Base-by-base conservation (phyloP, 208 protist genomes). In the Trypanosoma scelopori region DNA sequence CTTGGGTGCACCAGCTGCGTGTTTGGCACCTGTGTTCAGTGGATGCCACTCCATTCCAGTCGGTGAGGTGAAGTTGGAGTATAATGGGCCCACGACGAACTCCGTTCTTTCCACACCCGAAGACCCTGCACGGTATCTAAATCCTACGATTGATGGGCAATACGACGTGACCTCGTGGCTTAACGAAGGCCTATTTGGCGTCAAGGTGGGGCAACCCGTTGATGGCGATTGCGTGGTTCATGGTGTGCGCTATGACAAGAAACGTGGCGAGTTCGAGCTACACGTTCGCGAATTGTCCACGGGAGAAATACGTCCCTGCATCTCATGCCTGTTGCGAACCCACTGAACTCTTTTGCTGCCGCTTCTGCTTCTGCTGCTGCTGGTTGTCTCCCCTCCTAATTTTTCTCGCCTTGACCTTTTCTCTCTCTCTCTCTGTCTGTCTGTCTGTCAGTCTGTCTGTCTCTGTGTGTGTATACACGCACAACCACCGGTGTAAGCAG, bases 111-210 rank as follows among this genome's bases (percentile, higher is more conserved):
- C 82, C 18, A n/a, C 25, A 13, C 41, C 49, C 0, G 86, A 92
- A 50, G 75, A 89, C 46, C 71, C 77, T 18, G 66, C 71, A 16
- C 82, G 82, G 0, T 95, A 95, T 74, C 79, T 93, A 77, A 85
- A 82, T 32, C 50, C 79, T 0, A 68, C 53, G 13, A 30, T 65
- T 25, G 60, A 79, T 20, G 67, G 69, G 15, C 51, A 69, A 25
- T 86, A 78, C 5, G 79, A 91, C 62, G 64, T 69, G 9, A 80
- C 74, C 15, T 32, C 60, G 63, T 95, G 89, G 87, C 73, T 95
- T 41, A 85, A 72, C 43, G 73, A 90, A 35, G 85, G 85, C 6
- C 68, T 95, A 13, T 95, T 92, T 68, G 78, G 81, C 1, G 81
- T 87, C 16, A 64, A 65, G 55, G 79, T 85, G 3, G 84, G 82